Percentiles rank a stretch among this genome's conserved stretches.
These are phyloP conservation scores for Xylaria longipes DNA, from an alignment of 495 filamentous ascomycete species.

Conservation along the genomic window DNA sequence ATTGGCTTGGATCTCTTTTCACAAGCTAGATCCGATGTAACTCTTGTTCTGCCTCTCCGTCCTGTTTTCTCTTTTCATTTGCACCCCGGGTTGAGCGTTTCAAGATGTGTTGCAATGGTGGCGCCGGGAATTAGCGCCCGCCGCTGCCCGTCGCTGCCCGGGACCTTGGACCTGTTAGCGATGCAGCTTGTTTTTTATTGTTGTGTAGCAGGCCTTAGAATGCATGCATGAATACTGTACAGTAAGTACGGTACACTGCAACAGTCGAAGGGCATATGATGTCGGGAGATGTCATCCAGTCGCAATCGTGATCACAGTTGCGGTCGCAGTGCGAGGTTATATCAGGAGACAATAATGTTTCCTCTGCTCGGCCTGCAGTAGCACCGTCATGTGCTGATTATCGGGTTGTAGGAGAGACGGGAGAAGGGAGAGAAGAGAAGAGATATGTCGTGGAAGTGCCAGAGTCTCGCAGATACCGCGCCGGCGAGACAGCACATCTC, in stretches of 20 bases:
- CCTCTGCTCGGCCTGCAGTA: neutral
- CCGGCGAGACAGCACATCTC: constrained; percentile 13
- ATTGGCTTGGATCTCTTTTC: neutral
- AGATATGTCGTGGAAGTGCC: constrained; percentile 8
- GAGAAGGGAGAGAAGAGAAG: neutral
- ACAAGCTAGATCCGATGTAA: neutral
- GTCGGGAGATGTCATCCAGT: constrained; percentile 4
- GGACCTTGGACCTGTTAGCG: constrained; percentile 16
- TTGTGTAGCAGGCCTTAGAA: constrained; percentile 16
- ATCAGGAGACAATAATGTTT: neutral
- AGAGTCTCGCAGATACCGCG: constrained; percentile 18
- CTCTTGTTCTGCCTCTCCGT: neutral
- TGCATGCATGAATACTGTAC: constrained; percentile 14
- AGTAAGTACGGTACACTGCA: neutral
- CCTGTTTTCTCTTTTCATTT: neutral
- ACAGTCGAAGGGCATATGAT: neutral
- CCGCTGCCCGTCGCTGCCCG: constrained; percentile 14
- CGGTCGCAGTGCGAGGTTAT: neutral
- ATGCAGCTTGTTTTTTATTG: constrained; percentile 9
- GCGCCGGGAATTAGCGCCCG: constrained; percentile 22
- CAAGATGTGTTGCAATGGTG: constrained; percentile 14
- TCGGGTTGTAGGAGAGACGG: neutral
- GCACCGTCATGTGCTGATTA: neutral
- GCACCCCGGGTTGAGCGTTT: neutral
- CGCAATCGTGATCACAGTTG: constrained; percentile 18